Conservation (phyloP, 441 rosid species). For the Arabidopsis hybrid region DNA sequence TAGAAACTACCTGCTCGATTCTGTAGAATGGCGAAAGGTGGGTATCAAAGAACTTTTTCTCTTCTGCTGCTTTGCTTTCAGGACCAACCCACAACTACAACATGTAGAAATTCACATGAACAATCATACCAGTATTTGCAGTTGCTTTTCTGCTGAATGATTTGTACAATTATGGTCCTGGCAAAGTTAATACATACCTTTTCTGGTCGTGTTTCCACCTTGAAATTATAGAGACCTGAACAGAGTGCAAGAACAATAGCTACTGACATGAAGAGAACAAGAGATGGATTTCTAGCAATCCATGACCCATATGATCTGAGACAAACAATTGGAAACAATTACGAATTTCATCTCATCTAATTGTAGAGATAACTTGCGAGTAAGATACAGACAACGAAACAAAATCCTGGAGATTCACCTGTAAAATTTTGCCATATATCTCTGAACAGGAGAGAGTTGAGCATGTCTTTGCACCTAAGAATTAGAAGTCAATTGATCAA, state of each 20-base stretch:
- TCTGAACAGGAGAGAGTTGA: slow-evolving; percentile 62
- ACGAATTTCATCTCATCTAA: slow-evolving; percentile 30
- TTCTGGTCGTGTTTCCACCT: slow-evolving; percentile 78
- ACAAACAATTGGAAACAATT: slow-evolving; percentile 25
- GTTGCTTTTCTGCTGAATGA: slow-evolving; percentile 32
- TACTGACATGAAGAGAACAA: slow-evolving; percentile 61
- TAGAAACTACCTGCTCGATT: slow-evolving; percentile 72
- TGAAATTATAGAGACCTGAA: slow-evolving; percentile 58
- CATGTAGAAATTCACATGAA: slow-evolving; percentile 25
- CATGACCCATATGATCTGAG: slow-evolving; percentile 66
- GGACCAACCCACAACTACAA: slow-evolving; percentile 81
- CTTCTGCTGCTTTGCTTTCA: slow-evolving; percentile 76
- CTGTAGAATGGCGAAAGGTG: slow-evolving; percentile 86
- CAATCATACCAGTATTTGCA: slow-evolving; percentile 20
- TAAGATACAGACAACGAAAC: slow-evolving; percentile 11
- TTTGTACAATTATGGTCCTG: slow-evolving; percentile 20
- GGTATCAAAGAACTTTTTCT: slow-evolving; percentile 75
- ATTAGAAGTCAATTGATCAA: background rate
- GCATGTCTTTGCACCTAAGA: slow-evolving; percentile 45
- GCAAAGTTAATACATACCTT: slow-evolving; percentile 53
- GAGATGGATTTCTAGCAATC: slow-evolving; percentile 68
- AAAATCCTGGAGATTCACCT: slow-evolving; percentile 48
- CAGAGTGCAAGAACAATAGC: slow-evolving; percentile 65
- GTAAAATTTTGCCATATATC: slow-evolving; percentile 65
- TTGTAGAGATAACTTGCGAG: slow-evolving; percentile 16